These are phyloP conservation scores for Nemania sp. DNA, from an alignment of 2,329 filamentous ascomycete species.

Conservation along the genomic window DNA sequence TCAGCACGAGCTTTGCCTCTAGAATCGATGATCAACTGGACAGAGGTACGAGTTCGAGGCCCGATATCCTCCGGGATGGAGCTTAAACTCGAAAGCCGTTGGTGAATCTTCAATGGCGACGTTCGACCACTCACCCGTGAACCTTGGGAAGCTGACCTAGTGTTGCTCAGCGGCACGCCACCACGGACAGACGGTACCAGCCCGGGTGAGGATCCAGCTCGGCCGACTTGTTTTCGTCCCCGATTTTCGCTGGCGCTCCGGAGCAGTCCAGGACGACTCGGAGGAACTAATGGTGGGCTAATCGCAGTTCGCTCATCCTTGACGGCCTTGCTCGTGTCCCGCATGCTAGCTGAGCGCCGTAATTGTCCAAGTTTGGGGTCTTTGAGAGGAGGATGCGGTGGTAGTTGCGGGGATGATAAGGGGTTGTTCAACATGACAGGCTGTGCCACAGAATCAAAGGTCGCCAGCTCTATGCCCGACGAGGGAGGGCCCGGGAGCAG, in stretches of 20 bases:
- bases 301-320: conserved; percentile 46
- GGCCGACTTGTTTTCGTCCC: conserved; percentile 48
- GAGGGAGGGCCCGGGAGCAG: conserved; percentile 58
- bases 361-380: conserved; percentile 42
- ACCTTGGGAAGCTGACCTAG: conserved; percentile 42
- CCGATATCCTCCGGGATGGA: conserved; percentile 61
- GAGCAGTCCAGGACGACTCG: conserved; percentile 52
- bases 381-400: conserved; percentile 35
- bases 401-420: conserved; percentile 33
- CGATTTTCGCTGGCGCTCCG: conserved; percentile 59
- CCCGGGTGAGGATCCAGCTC: conserved; percentile 46
- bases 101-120: conserved; percentile 58
- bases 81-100: conserved; percentile 55
- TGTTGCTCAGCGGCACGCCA: conserved; percentile 29
- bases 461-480: conserved; percentile 48
- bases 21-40: conserved; percentile 67
- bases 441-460: conserved; percentile 40
- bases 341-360: conserved; percentile 51
- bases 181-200: conserved; percentile 52
- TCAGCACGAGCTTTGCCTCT: conserved; percentile 62
- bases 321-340: conserved; percentile 48
- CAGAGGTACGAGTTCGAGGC: conserved; percentile 55
- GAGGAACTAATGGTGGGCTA: conserved; percentile 57
- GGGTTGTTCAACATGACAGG: conserved; percentile 35
- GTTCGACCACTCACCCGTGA: conserved; percentile 50